Conservation (phyloP, 2,329 filamentous ascomycete genomes). For the Phaeoacremonium minimum region DNA sequence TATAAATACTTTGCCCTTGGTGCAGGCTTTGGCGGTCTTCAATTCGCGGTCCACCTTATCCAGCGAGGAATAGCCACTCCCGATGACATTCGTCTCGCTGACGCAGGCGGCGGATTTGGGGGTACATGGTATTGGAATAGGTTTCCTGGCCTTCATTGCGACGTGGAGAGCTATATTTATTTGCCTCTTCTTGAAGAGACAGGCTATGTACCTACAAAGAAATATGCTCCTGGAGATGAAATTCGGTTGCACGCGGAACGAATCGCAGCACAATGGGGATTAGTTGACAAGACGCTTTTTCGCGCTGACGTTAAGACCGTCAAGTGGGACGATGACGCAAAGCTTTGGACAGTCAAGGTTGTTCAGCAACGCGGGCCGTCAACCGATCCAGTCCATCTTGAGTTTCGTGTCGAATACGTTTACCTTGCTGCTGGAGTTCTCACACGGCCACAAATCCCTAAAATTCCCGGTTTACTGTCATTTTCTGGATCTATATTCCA, state of each 20-base stretch:
- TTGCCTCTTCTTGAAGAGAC: conserved; percentile 57
- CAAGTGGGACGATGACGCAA: conserved; percentile 32
- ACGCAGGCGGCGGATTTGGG: conserved; percentile 38
- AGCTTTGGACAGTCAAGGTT: conserved; percentile 15
- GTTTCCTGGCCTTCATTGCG: conserved; percentile 48
- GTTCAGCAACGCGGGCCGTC: conserved; percentile 4
- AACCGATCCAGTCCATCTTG: conserved; percentile 16
- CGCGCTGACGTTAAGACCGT: conserved; percentile 32
- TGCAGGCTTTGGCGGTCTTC: conserved; percentile 26
- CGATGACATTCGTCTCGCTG: conserved; percentile 34
- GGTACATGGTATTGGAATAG: conserved; percentile 51
- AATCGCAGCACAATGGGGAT: conserved; percentile 36
- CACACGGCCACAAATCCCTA: conserved; percentile 34
- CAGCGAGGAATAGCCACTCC: conserved; percentile 23
- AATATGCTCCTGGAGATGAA: conserved; percentile 27
- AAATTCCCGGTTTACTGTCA: conserved; percentile 31
- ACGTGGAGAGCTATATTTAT: conserved; percentile 57
- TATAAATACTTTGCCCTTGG: conserved; percentile 27
- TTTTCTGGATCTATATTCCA: conserved; percentile 40
- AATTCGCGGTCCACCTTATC: conserved; percentile 27
- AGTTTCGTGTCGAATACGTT: conserved; percentile 33
- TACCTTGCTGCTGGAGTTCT: conserved; percentile 32
- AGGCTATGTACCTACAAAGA: conserved; percentile 50
- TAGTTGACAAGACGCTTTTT: conserved; percentile 41
- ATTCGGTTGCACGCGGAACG: conserved; percentile 39